Conservation (phyloP, 2,329 filamentous ascomycete species). For the Zymoseptoria ardabiliae region DNA sequence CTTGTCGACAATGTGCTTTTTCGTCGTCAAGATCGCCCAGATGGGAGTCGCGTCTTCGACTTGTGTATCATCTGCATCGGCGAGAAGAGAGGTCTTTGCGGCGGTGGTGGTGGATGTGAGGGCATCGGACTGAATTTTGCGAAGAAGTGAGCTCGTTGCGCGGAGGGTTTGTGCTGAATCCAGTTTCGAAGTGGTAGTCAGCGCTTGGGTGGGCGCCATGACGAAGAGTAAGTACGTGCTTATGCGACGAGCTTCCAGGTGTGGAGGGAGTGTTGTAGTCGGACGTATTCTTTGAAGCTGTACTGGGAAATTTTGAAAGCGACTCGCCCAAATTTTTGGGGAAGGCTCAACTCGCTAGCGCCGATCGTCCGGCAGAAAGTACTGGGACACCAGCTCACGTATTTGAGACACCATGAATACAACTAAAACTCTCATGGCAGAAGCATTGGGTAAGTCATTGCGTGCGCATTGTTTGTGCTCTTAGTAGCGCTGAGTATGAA, state of each 20-base stretch:
- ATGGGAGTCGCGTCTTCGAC: slow-evolving; percentile 46
- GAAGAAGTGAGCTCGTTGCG: slow-evolving; percentile 53
- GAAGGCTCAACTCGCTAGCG: neutral
- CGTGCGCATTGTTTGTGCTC: no score
- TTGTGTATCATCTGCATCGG: slow-evolving; percentile 40
- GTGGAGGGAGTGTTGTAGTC: neutral
- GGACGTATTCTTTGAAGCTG: neutral
- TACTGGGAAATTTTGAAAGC: neutral
- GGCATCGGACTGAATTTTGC: slow-evolving; percentile 38
- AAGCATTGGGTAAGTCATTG: no score
- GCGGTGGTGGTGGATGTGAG: slow-evolving; percentile 42
- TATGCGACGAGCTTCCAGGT: neutral
- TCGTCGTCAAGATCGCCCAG: slow-evolving; percentile 57
- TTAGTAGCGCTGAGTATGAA: no score
- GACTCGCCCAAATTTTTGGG: neutral
- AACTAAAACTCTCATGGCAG: no score
- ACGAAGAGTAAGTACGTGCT: slow-evolving; percentile 6
- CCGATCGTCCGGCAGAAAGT: neutral
- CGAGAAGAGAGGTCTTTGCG: slow-evolving; percentile 48
- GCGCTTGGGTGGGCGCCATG: slow-evolving; percentile 26
- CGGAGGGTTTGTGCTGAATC: slow-evolving; percentile 46
- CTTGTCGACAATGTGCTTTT: slow-evolving; percentile 64
- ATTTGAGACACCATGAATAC: no score
- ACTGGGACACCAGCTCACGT: neutral
- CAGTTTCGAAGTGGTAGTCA: slow-evolving; percentile 37